Percentiles rank a stretch among this genome's conserved stretches.
Conservation (phyloP, 1,284 basidiomycete genomes). For the Neolentinus lepideus region DNA sequence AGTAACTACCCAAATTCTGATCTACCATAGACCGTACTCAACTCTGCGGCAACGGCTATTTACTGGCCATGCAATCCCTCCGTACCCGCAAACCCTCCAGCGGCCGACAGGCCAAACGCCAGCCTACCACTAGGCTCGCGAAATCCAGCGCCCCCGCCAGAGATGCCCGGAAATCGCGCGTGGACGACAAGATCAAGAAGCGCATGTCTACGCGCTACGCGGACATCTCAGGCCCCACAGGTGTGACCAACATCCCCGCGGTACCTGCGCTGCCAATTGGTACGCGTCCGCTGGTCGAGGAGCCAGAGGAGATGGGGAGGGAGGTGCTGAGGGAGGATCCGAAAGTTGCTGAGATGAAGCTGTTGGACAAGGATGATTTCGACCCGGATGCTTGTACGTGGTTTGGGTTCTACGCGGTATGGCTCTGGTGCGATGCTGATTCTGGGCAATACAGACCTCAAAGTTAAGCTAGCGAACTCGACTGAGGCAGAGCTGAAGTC, state of each 20-base stretch:
- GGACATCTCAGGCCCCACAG: conserved; percentile 64
- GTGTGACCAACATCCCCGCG: conserved; percentile 35
- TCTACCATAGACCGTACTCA: not conserved
- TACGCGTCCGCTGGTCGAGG: conserved; percentile 21
- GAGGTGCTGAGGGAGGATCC: conserved; percentile 38
- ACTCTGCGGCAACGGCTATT: not conserved
- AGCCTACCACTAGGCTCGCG: conserved; percentile 24
- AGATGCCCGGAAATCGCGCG: conserved; percentile 58
- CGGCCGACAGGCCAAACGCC: conserved; percentile 16
- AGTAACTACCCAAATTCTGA: too few species aligned
- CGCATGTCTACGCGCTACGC: conserved; percentile 89
- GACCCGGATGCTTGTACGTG: conserved; percentile 76
- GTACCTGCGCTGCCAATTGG: conserved; percentile 53
- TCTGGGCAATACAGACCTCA: conserved; percentile 43
- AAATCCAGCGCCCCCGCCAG: conserved; percentile 25
- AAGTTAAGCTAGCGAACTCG: conserved; percentile 70
- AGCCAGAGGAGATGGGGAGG: conserved; percentile 25
- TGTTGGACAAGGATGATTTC: conserved; percentile 71
- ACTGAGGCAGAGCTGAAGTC: conserved; percentile 72
- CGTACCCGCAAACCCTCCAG: conserved; percentile 51
- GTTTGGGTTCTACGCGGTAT: not conserved
- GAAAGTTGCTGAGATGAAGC: conserved; percentile 45
- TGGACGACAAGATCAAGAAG: conserved; percentile 92
- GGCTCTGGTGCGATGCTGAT: conserved; percentile 1
- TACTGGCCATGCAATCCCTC: conserved; percentile 51